Conservation (phyloP, 1,139 yeast species). For the Blastobotrys elegans region DNA sequence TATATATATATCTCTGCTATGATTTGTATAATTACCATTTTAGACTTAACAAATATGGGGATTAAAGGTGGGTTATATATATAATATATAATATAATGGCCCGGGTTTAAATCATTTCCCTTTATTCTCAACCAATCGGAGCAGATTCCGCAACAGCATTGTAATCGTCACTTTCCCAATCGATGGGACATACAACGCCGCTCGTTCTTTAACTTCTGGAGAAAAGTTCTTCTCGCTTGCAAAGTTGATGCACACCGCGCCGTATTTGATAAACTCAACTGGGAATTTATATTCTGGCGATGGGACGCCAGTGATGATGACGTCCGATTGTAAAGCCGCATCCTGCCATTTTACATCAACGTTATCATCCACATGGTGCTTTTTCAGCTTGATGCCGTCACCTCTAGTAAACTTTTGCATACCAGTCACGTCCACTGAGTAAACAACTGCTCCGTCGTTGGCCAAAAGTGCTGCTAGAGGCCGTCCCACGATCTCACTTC, state of each 20-base stretch:
- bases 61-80: too few species aligned
- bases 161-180: constrained; percentile 95
- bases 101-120: too few species aligned
- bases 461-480: constrained; percentile 95
- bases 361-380: constrained; percentile 73
- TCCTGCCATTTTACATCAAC: constrained; percentile 51
- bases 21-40: too few species aligned
- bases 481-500: constrained; percentile 95
- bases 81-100: too few species aligned
- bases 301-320: constrained; percentile 94
- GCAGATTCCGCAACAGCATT: constrained; percentile 82
- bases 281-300: constrained; percentile 79
- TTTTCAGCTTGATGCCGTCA: constrained; percentile 73
- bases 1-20: too few species aligned
- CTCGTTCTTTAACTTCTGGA: constrained; percentile 72
- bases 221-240: constrained; percentile 84
- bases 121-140: constrained; percentile 71
- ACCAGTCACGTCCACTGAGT: constrained; percentile 82
- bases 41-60: too few species aligned
- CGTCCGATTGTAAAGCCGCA: constrained; percentile 75
- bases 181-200: constrained; percentile 89
- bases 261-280: constrained; percentile 68
- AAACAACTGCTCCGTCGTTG: constrained; percentile 95
- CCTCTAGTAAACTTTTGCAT: constrained; percentile 93
- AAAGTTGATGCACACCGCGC: constrained; percentile 87